A percentile compares a stretch with the other conserved stretches of the same genome.
Evolutionary conservation across 202 grass and related monocot genomes (phyloP).

Genomic region (Carex sylvatica): DNA sequence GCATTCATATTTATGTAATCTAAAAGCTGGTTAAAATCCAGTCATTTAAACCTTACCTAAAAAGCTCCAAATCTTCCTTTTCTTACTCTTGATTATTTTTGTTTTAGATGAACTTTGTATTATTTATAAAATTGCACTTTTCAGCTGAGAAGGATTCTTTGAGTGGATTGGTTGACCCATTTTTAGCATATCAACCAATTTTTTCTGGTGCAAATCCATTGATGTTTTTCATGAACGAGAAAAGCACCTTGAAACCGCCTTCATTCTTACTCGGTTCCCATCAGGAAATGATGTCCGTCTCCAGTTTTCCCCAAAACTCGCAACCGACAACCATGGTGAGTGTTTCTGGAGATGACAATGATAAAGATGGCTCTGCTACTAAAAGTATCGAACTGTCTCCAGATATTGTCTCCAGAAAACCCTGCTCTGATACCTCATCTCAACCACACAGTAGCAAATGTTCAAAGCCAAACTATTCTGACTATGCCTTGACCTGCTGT

Average conservation of each 20-base stretch:
- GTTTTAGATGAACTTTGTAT: not conserved
- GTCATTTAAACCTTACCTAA: slow-evolving; percentile 13
- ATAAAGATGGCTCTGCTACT: not conserved
- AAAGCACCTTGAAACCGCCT: not conserved
- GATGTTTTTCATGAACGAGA: slow-evolving; percentile 45
- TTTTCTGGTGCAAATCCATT: slow-evolving; percentile 45
- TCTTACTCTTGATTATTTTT: slow-evolving; percentile 19
- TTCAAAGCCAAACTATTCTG: not conserved
- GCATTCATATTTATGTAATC: slow-evolving; percentile 15
- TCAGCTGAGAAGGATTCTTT: slow-evolving; percentile 50
- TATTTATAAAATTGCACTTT: slow-evolving; percentile 14
- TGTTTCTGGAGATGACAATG: slow-evolving; percentile 1
- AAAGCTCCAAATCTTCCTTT: slow-evolving; percentile 15
- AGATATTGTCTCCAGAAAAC: slow-evolving; percentile 50
- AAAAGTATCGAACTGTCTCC: not conserved
- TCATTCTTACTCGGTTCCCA: not conserved
- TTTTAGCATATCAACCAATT: slow-evolving; percentile 36
- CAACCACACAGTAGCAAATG: slow-evolving; percentile 29
- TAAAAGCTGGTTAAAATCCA: not conserved
- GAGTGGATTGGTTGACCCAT: slow-evolving; percentile 18
- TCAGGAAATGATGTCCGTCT: not conserved
- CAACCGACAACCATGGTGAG: not conserved
- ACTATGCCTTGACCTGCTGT: slow-evolving; percentile 43
- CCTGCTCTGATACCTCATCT: slow-evolving; percentile 52
- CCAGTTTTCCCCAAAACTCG: not conserved